A percentile compares a stretch with the other conserved stretches of the same genome.
Conservation (phyloP, 352 stramenopile species). For the Achlya hypogyna region DNA sequence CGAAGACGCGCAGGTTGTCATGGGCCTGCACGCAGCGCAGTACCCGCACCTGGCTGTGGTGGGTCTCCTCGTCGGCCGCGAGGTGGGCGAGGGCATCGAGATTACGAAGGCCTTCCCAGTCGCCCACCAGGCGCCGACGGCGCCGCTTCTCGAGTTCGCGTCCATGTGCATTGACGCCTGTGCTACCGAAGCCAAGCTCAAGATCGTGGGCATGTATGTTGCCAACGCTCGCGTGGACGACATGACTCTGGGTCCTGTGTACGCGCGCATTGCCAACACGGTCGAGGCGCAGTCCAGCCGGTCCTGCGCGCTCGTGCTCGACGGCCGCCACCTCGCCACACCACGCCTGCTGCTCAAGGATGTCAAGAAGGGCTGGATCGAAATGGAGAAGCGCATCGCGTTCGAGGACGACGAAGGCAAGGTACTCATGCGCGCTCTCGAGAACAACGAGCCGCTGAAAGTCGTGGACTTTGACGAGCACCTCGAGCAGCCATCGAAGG, state of each 20-base stretch:
- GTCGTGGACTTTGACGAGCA: constrained; percentile 20
- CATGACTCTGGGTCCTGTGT: constrained; percentile 1
- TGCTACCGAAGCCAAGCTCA: constrained; percentile 9
- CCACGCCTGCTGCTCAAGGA: constrained; percentile 12
- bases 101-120: constrained; percentile 14
- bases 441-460: not conserved
- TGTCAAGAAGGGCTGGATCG: constrained; percentile 15
- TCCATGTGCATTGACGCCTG: constrained; percentile 8
- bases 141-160: constrained; percentile 17
- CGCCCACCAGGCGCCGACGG: constrained; percentile 8
- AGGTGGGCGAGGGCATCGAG: constrained; percentile 10
- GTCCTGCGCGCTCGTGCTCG: constrained; percentile 8
- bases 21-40: constrained; percentile 15
- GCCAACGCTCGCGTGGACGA: constrained; percentile 13
- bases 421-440: not conserved
- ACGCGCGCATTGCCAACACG: constrained; percentile 18
- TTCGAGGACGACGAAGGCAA: constrained; percentile 13
- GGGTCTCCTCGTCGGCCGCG: constrained; percentile 12
- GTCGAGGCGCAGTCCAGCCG: constrained; percentile 9
- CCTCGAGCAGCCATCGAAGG: constrained; percentile 14
- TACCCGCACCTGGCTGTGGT: constrained; percentile 15
- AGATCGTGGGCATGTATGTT: constrained; percentile 19
- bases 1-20: constrained; percentile 16
- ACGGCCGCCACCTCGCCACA: constrained; percentile 1
- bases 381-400: constrained; percentile 9